Conservation (phyloP, 495 filamentous ascomycete genomes). For the Lasiosphaeria miniovina region DNA sequence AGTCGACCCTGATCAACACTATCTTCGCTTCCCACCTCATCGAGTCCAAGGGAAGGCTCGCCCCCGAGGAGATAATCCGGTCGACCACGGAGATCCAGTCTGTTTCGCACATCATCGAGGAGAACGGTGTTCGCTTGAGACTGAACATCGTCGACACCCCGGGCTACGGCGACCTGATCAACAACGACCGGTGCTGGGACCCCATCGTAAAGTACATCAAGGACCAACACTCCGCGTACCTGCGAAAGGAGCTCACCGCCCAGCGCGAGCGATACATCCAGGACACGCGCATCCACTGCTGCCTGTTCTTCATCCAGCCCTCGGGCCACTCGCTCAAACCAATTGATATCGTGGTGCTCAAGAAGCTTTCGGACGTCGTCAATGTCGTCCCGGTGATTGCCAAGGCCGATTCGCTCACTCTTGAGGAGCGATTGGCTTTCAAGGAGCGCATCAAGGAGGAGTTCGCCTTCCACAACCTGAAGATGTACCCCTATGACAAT, state of each 20-base stretch:
- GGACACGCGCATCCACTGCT: constrained; percentile 99
- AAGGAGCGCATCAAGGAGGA: constrained; percentile 99
- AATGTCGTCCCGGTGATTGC: constrained; percentile 99
- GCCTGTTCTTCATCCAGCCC: constrained; percentile 99
- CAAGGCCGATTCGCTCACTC: constrained; percentile 93
- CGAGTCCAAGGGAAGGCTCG: constrained; percentile 92
- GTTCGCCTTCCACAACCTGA: constrained; percentile 98
- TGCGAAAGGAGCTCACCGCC: constrained; percentile 99
- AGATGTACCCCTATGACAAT: constrained; percentile 99
- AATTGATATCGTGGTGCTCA: constrained; percentile 98
- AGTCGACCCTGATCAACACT: constrained; percentile 99
- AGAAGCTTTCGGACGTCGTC: constrained; percentile 98
- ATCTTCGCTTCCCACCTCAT: constrained; percentile 99
- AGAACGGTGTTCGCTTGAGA: constrained; percentile 96
- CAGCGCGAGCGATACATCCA: constrained; percentile 99
- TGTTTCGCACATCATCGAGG: constrained; percentile 97
- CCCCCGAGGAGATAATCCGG: constrained; percentile 88
- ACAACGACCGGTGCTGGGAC: constrained; percentile 99
- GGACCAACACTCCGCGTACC: constrained; percentile 99
- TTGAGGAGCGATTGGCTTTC: constrained; percentile 93
- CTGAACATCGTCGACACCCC: constrained; percentile 97
- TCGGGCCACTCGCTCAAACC: constrained; percentile 97
- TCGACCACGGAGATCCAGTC: constrained; percentile 97
- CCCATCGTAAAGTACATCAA: constrained; percentile 99
- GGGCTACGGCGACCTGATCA: constrained; percentile 97